These are phyloP conservation scores for Penicillium taxi DNA, from an alignment of 495 filamentous ascomycete species.

Conservation along the genomic window DNA sequence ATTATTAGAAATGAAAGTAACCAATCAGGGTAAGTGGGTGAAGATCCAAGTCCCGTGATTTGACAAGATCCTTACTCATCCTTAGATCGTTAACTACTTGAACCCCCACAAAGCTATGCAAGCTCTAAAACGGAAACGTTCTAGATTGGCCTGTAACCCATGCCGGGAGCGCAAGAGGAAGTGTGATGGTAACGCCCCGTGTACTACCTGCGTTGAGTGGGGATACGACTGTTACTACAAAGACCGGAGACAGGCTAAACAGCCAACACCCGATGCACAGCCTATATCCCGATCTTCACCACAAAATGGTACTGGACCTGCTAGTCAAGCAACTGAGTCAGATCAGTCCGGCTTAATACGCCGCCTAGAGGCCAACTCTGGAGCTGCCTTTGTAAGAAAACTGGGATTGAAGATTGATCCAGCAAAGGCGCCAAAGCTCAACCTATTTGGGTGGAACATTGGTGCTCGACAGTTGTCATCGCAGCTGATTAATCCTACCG, in stretches of 20 bases:
- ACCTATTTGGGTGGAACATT: conserved; percentile 48
- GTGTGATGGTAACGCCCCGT: conserved; percentile 39
- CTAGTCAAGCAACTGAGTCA: conserved; percentile 10
- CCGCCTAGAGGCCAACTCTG: conserved; percentile 41
- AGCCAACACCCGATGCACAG: not conserved
- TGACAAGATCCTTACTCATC: too few species aligned
- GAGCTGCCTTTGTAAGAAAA: conserved; percentile 42
- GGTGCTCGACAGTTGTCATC: conserved; percentile 29
- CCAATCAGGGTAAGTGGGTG: too few species aligned
- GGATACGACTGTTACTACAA: conserved; percentile 41
- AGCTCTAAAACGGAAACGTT: conserved; percentile 25
- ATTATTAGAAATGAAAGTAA: too few species aligned
- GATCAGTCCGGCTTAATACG: conserved; percentile 22
- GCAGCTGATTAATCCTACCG: not conserved
- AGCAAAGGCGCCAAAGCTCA: conserved; percentile 39
- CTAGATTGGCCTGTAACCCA: conserved; percentile 38
- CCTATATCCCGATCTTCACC: not conserved
- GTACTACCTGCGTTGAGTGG: conserved; percentile 38
- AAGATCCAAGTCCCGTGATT: too few species aligned
- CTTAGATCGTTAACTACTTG: too few species aligned
- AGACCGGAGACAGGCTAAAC: conserved; percentile 1
- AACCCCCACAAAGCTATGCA: too few species aligned
- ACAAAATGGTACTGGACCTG: not conserved
- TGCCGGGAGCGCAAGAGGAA: conserved; percentile 45
- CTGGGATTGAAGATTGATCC: conserved; percentile 43